Evolutionary conservation across 805 yeast species (phyloP).

Genomic region (Suhomyces canberraensis): DNA sequence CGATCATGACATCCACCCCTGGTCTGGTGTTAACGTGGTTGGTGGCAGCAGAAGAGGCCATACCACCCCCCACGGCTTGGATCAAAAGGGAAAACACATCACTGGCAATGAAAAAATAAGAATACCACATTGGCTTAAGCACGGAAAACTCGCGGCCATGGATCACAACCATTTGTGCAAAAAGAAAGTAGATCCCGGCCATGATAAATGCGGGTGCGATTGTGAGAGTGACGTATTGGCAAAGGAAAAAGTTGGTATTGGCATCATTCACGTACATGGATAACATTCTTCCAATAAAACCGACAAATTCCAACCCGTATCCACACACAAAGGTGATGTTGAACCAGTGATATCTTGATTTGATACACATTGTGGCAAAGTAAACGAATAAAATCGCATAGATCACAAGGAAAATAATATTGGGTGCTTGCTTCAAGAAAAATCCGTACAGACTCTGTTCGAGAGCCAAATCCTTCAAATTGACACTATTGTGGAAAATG

Average conservation of each 20-base stretch:
- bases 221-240: constrained; percentile 10
- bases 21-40: constrained; percentile 6
- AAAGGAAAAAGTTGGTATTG: constrained; percentile 4
- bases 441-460: constrained; percentile 27
- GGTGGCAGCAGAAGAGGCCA: constrained; percentile 9
- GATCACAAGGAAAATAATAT: constrained; percentile 13
- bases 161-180: constrained; percentile 10
- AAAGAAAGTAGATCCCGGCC: constrained; percentile 13
- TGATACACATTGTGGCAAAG: constrained; percentile 12
- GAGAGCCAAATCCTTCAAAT: constrained; percentile 25
- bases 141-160: constrained; percentile 7
- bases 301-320: constrained; percentile 8
- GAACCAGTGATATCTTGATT: constrained; percentile 19
- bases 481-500: constrained; percentile 29
- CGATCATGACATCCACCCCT: constrained; percentile 19
- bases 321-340: constrained; percentile 10
- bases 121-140: constrained; percentile 12
- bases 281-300: constrained; percentile 9
- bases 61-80: constrained; percentile 20
- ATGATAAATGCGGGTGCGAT: constrained; percentile 13
- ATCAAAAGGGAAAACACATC: constrained; percentile 13
- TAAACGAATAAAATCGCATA: constrained; percentile 10
- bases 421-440: constrained; percentile 12
- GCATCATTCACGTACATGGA: constrained; percentile 4
- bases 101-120: constrained; percentile 12